Percentiles rank a stretch among this genome's conserved stretches.
phyloP scores from a whole-genome alignment of 495 filamentous ascomycete genomes.

The Penicillium goetzii region DNA sequence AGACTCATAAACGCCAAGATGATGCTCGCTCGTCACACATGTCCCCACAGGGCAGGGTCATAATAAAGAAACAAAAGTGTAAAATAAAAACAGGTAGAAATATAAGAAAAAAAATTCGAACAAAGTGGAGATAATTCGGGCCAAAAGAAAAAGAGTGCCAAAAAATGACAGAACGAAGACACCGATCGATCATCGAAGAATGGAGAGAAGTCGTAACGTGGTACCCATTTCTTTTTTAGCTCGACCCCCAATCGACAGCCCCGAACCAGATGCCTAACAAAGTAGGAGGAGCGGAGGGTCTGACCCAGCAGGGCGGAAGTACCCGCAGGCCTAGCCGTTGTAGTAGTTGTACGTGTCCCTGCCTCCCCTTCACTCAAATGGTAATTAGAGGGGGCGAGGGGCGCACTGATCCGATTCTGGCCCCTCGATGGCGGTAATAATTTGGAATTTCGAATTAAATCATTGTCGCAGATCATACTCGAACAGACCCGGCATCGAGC shows the following conservation, averaged over 20 bases:
- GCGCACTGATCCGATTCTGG: not conserved
- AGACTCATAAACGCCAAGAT: slow-evolving; percentile 20
- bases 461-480: slow-evolving; percentile 33
- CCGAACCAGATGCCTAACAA: not conserved
- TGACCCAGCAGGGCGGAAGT: slow-evolving; percentile 4
- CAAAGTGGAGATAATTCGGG: slow-evolving; percentile 11
- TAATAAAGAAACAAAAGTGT: slow-evolving; percentile 11
- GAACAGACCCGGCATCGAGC: slow-evolving; percentile 31
- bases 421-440: not conserved
- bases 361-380: not conserved
- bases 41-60: slow-evolving; percentile 13
- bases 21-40: slow-evolving; percentile 28
- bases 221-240: not conserved
- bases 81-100: slow-evolving; percentile 19
- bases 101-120: not conserved
- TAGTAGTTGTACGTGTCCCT: slow-evolving; percentile 1
- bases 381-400: not conserved
- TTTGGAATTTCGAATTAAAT: not conserved
- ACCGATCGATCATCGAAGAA: not conserved
- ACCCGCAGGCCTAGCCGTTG: not conserved
- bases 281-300: not conserved
- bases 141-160: too few relatives aligned
- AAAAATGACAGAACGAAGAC: not conserved
- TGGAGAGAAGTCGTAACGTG: not conserved
- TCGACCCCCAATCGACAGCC: not conserved